Base-by-base conservation (phyloP, 2,329 filamentous ascomycete genomes). In the Xylaria digitata region DNA sequence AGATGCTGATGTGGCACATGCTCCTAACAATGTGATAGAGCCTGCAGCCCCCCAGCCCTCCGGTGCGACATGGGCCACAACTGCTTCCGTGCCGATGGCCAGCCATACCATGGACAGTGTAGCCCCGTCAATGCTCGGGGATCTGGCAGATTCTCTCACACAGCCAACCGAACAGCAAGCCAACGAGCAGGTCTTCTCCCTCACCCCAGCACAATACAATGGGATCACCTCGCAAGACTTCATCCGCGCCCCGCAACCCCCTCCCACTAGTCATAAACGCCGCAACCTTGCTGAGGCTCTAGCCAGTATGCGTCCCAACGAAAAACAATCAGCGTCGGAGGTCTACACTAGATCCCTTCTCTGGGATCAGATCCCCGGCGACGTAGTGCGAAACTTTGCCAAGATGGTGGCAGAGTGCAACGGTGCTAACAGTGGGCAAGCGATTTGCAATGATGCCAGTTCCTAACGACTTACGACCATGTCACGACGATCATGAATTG, bases 281-380 rank as follows among this genome's bases (percentile, higher is more conserved):
- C 87, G 89, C 75, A 94, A 92, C 78, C 87, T 96, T 53, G 92
- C 91, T 50, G 91, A 97, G 72, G 90, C 93, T 7, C 86, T 97
- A 53, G 89, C 91, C 57, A 89, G 88, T 52, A 93, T 97, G 89
- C 90, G 93, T 72, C 87, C 86, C 74, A 84, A 85, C 75, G 87
- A 85, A 75, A 93, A 93, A 80, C 87, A 91, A 73, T 87, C 87
- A 58, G 91, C 90, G 54, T 92, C 94, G 64, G 94, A 97, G 75
- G 92, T 97, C 48, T 97, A 97, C 82, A 96, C 94, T 40, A 88
- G 95, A 65, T 97, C 93, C 69, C 86, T 98, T 68, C 89, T 98
- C 65, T 97, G 93, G 93, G 94, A 97, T 76, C 92, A 94, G 80
- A 94, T 98, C 74, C 94, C 96, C 15, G 87, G 89, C 73, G 94